phyloP scores from a whole-genome alignment of 2,329 filamentous ascomycete species.

The Alternaria sp. region DNA sequence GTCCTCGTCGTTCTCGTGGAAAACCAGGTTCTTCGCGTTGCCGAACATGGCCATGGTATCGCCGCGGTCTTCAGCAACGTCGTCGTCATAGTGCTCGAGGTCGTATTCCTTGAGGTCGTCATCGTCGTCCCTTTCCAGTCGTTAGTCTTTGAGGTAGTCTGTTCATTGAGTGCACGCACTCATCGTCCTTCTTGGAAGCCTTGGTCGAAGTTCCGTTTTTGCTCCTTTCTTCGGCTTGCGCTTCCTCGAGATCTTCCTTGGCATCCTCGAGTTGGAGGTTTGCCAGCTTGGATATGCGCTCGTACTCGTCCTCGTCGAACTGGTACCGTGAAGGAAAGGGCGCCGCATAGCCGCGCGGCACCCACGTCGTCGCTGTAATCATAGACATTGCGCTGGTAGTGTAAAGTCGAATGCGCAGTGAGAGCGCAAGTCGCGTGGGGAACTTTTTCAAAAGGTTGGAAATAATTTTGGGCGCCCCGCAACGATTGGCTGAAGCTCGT shows the following conservation, averaged over 20 bases:
- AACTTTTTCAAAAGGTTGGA: conserved; percentile 18
- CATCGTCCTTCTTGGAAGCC: conserved; percentile 31
- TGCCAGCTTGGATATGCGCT: conserved; percentile 58
- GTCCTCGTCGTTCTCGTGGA: conserved; percentile 91
- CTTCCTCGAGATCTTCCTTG: conserved; percentile 71
- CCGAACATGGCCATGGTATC: conserved; percentile 91
- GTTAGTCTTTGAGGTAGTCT: conserved; percentile 16
- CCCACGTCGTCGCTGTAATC: conserved; percentile 61
- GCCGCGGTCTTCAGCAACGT: conserved; percentile 71
- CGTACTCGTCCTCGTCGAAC: conserved; percentile 60
- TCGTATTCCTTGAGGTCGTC: conserved; percentile 96
- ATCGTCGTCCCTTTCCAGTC: conserved; percentile 57
- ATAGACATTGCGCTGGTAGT: conserved; percentile 56
- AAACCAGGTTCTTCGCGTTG: conserved; percentile 90
- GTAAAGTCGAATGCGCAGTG: conserved; percentile 11
- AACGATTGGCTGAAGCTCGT: conserved; percentile 25
- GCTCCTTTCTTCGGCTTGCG: conserved; percentile 58
- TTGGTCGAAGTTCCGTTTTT: conserved; percentile 36
- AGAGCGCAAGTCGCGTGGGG: conserved; percentile 16
- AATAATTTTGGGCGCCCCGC: conserved; percentile 25
- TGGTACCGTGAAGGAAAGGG: conserved; percentile 57
- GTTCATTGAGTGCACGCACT: conserved; percentile 12
- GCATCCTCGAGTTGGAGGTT: conserved; percentile 84
- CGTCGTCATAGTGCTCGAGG: conserved; percentile 93
- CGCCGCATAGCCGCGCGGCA: conserved; percentile 58